Conservation (phyloP, 2,329 filamentous ascomycete species). For the Arthroderma sp. region DNA sequence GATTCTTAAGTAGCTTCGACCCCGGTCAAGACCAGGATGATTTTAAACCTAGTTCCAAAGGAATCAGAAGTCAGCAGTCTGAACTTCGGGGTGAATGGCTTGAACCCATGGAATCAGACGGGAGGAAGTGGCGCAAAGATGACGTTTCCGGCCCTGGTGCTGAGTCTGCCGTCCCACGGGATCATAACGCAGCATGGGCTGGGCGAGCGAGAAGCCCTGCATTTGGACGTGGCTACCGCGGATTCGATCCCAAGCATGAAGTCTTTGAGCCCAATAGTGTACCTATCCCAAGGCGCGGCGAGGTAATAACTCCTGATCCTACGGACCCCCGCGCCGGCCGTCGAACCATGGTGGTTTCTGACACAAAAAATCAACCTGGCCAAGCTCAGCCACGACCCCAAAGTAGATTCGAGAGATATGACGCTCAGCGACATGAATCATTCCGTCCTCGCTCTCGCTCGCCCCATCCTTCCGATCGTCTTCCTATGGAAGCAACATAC, state of each 20-base stretch:
- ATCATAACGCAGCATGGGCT: conserved; percentile 7
- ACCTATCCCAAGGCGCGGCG: conserved; percentile 5
- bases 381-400: conserved; percentile 10
- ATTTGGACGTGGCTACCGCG: conserved; percentile 9
- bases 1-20: conserved; percentile 25
- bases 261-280: conserved; percentile 4
- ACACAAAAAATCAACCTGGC: conserved; percentile 9
- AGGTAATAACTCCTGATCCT: conserved; percentile 11
- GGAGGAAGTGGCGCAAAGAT: conserved; percentile 10
- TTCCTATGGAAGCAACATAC: conserved; percentile 12
- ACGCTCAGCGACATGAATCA: conserved; percentile 15
- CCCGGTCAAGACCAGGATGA: conserved; percentile 13
- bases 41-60: conserved; percentile 4
- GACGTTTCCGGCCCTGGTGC: conserved; percentile 4
- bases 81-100: conserved; percentile 6
- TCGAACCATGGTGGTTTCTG: conserved; percentile 9
- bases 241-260: conserved; percentile 10
- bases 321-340: conserved; percentile 11
- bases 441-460: conserved; percentile 16
- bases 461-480: conserved; percentile 11
- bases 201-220: conserved; percentile 9
- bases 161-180: conserved; percentile 8
- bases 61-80: conserved; percentile 6
- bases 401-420: conserved; percentile 18
- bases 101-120: conserved; percentile 8